Evolutionary conservation across 2,329 filamentous ascomycete species (phyloP).

Genomic region (Diaporthe eres): DNA sequence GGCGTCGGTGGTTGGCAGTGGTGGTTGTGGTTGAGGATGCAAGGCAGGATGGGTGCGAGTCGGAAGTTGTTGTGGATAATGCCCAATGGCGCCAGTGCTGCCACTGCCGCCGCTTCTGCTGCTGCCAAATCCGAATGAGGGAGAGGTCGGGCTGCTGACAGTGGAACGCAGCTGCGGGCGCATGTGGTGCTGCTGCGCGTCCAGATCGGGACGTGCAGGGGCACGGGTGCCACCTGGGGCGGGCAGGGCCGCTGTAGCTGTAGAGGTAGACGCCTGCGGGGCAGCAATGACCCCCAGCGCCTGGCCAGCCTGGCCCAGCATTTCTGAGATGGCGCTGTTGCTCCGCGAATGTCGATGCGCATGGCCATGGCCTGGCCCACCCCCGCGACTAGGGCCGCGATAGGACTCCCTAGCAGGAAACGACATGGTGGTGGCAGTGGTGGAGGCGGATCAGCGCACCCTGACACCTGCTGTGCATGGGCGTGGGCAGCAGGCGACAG

Average conservation of each 20-base stretch:
- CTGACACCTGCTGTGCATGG: not conserved
- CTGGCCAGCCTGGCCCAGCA: constrained; percentile 35
- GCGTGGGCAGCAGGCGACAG: not conserved
- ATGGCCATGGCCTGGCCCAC: constrained; percentile 18
- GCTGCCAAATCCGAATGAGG: constrained; percentile 32
- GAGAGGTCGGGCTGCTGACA: constrained; percentile 20
- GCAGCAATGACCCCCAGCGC: constrained; percentile 31
- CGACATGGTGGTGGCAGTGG: constrained; percentile 1
- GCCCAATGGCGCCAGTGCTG: constrained; percentile 27
- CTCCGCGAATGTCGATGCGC: constrained; percentile 29
- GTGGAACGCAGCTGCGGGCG: not conserved
- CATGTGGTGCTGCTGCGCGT: constrained; percentile 9
- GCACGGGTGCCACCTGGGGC: not conserved
- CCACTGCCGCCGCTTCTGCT: not conserved
- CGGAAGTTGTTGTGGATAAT: constrained; percentile 32
- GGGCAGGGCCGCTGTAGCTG: not conserved
- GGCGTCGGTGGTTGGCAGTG: constrained; percentile 38
- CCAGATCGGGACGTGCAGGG: constrained; percentile 5
- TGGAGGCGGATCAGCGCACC: not conserved
- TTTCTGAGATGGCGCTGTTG: constrained; percentile 9
- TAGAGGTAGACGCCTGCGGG: constrained; percentile 13
- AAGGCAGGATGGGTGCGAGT: constrained; percentile 32
- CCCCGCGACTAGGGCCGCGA: constrained; percentile 18
- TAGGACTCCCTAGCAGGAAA: constrained; percentile 8
- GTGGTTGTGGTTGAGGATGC: constrained; percentile 27